Base-by-base conservation (phyloP, 805 yeast species). In the Suhomyces emberorum region DNA sequence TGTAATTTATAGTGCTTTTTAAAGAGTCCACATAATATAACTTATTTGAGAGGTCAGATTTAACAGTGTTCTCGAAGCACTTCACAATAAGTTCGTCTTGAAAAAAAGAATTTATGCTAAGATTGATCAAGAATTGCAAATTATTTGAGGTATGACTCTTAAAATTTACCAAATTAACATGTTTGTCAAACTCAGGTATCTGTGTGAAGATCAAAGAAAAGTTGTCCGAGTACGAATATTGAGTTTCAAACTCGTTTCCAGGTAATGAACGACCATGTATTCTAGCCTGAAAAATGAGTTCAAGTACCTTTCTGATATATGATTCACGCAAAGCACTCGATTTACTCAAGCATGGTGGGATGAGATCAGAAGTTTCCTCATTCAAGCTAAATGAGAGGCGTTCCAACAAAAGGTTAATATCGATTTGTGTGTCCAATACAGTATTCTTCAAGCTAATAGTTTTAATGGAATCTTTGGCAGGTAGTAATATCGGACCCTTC, bases 401-500 rank as follows among this genome's bases (percentile, higher is more conserved):
- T 0, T 63, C 47, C 2, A 69, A 52, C 15, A 88, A 60, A 34
- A 84, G 59, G 0, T 61, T 55, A 2, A 83, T 68, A 43, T 83
- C 79, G 4, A 85, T 55, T 38, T 76, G 76, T 3, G 83, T 63
- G 43, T 75, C 78, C 39, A 83, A 57, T 1, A 71, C 61, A 11
- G 76, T 65, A 41, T 72, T 73, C n/a, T 61, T 55, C 3, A 76
- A 55, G 41, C 71, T 66, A 25, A 88, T 79, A 0, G 83, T 76
- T 48, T 76, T 80, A 3, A 67, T 58, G 8, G 72, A 75, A 4
- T 69, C 73, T 2, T 55, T 61, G 2, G 71, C 61, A 2, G 52
- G 57, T 16, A 71, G 55, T 7, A 65, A 54, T 15, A 87, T 55
- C 0, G 95, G 91, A 2, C 88, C 89, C 43, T 69, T 76, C 31